Evolutionary conservation across 75 land plant genomes (phyloP).

Genomic region (Cupressus sempervirens): DNA sequence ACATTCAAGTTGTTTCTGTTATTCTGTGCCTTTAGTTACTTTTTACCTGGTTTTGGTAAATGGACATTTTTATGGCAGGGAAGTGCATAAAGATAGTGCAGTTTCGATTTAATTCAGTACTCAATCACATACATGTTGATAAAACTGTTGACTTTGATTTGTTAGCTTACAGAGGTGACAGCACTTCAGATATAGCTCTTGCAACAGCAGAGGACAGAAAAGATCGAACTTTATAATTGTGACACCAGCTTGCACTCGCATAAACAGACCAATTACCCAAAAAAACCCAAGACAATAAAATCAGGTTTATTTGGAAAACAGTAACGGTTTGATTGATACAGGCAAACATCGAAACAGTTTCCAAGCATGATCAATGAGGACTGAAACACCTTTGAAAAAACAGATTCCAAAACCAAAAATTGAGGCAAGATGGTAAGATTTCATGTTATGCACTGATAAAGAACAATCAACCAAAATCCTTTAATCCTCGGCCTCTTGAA

Average conservation of each 20-base stretch:
- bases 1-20: not conserved
- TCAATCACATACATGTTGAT: not conserved
- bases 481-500: not conserved
- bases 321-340: not conserved
- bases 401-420: not conserved
- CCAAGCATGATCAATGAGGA: not conserved
- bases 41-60: not conserved
- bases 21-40: not conserved
- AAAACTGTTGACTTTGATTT: not conserved
- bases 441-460: not conserved
- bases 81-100: not conserved
- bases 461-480: not conserved
- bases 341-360: not conserved
- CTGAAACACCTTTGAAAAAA: not conserved
- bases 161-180: not conserved
- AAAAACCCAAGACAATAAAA: not conserved
- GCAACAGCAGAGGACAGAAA: not conserved
- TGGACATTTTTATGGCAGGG: not conserved
- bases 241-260: slow-evolving; percentile 2
- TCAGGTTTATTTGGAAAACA: not conserved
- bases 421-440: not conserved
- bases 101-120: not conserved
- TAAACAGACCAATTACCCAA: not conserved
- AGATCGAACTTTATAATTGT: not conserved
- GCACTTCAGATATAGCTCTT: not conserved